phyloP scores from a whole-genome alignment of 148 eudicot genomes.

The Drosera capensis region DNA sequence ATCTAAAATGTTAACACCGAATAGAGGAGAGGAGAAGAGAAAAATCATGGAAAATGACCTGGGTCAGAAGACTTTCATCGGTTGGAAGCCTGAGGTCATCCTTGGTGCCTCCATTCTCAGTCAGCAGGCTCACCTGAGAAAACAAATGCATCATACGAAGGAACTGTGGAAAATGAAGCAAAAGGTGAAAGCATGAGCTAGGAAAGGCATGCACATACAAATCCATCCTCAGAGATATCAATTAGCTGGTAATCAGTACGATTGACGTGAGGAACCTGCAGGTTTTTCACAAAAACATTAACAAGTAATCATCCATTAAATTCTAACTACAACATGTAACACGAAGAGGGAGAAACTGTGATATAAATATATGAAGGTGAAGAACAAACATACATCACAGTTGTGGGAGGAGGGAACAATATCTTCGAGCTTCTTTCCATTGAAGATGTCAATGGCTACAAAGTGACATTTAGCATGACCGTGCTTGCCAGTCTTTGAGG shows the following conservation, averaged over 20 bases:
- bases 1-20: too few species aligned
- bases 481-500: conserved; percentile 14
- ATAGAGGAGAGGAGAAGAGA: not conserved
- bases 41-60: conserved; percentile 8
- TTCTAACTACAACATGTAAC: too few species aligned
- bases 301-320: not conserved
- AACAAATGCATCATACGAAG: not conserved
- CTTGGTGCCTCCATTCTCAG: conserved; percentile 36
- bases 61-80: conserved; percentile 8
- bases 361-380: not conserved
- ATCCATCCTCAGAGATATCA: conserved; percentile 35
- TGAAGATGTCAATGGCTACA: not conserved
- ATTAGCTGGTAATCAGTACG: conserved; percentile 34
- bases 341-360: too few species aligned
- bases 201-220: conserved; percentile 11
- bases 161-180: not conserved
- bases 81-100: conserved; percentile 30
- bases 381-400: not conserved
- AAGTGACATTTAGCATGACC: conserved; percentile 21
- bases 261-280: conserved; percentile 30
- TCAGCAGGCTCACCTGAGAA: conserved; percentile 34
- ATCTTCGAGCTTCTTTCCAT: conserved; percentile 26
- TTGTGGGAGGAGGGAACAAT: not conserved
- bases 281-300: not conserved
- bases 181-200: not conserved